Evolutionary conservation across 2,329 filamentous ascomycete genomes (phyloP), one percentile per base, ranked within the genome.

Genomic region (Alternaria panax): DNA sequence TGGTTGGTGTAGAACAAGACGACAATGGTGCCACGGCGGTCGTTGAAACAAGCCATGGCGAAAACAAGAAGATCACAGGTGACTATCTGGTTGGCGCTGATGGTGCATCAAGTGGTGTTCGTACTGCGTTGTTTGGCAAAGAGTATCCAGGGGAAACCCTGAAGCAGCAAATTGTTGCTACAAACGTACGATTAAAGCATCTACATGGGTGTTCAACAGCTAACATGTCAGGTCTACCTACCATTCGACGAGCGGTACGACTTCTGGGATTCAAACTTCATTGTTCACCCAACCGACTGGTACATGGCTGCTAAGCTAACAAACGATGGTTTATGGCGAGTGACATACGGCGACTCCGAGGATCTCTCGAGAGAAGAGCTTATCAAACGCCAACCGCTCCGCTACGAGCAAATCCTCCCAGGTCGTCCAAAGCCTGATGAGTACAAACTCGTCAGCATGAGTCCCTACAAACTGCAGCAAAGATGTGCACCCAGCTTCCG

Each of bases 231-330:
- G 86, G 84, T 86, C 11, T 88, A 88, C 70, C 87, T 89, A 60
- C 73, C 74, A 12, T 84, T 87, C 64, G 87, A 89, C 58, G 77
- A 81, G 7, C 83, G 83, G 61, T 86, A 81, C 63, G 82, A 80
- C 25, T 87, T 80, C 65, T 75, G 80, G 54, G 85, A 88, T 63
- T 82, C 82, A 12, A 87, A 87, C 70, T 88, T 88, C 71, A 85
- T 88, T 63, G 80, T 88, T 30, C 82, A 90, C 63, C 87, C 86
- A 0, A 83, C 86, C 22, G 80, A 90, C 67, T 89, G 85, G 74
- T 80, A 86, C 78, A 87, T 89, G 86, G 86, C 85, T 2, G 87
- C 87, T 2, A 83, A 80, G 41, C 85, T 90, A 62, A 86, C 83
- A 1, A 77, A 76, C 2, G 86, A 88, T 54, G 86, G 86, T 0